Evolutionary conservation across 495 filamentous ascomycete genomes (phyloP), one percentile per base, ranked within the genome.

Genomic region (Tuber borchii): DNA sequence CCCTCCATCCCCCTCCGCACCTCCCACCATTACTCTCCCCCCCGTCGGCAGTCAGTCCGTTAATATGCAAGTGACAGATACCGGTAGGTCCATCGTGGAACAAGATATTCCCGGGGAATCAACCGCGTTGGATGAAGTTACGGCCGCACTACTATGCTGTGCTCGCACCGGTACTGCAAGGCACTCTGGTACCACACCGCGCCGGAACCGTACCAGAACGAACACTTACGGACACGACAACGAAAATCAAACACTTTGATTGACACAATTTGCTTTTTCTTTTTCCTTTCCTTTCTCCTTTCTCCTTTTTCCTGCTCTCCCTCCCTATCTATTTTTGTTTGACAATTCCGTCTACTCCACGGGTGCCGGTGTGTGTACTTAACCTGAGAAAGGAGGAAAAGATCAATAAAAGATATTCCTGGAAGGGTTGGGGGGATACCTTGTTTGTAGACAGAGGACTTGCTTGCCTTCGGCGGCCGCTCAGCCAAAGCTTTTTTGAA

Each of bases 31-130:
- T n/a, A 31, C n/a, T n/a, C n/a, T n/a, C n/a, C 26, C 56, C 56
- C 56, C 51, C 51, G 51, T 61, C 51, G 51, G 51, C n/a, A 61
- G 51, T 26, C 51, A 61, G 51, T 61, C 51, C 51, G 51, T 61
- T 16, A 61, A 61, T 61, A 61, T 61, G 51, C 51, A 61, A 61
- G n/a, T 61, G 51, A 31, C 51, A 61, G 56, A 34, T 34, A 34
- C 56, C 26, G 56, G 31, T 34, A 65, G 56, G 26, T 65, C 34
- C 14, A 34, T 65, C 26, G 56, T 65, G 26, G 56, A 65, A 65
- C 56, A 34, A 65, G 56, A 65, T 65, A 65, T 65, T 65, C 56
- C 56, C 56, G 56, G 56, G 56, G 31, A 65, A 65, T 65, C 56
- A 65, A 65, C 56, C 56, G 31, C 31, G 56, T 34, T 65, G 56